Percentiles rank a stretch among this genome's conserved stretches.
phyloP scores from a whole-genome alignment of 2,329 filamentous ascomycete species.

The Colletotrichum tanaceti region DNA sequence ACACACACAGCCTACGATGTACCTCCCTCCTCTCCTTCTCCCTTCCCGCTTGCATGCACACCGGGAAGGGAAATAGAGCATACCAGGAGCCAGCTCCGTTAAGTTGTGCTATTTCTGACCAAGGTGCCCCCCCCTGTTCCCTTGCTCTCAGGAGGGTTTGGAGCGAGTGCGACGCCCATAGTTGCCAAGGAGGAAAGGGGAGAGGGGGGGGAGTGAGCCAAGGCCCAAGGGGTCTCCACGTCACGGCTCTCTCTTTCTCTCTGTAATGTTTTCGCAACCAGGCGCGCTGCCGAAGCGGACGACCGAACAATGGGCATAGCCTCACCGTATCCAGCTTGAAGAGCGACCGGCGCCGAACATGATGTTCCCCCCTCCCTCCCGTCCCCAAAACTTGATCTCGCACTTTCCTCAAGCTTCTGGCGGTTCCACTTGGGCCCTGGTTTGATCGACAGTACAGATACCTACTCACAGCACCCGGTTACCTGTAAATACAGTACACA shows the following conservation, averaged over 20 bases:
- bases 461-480: not conserved
- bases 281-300: not conserved
- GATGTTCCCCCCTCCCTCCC: not conserved
- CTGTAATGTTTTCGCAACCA: not conserved
- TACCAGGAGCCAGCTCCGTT: conserved; percentile 24
- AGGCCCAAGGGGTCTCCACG: conserved; percentile 28
- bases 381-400: not conserved
- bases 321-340: conserved; percentile 29
- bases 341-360: not conserved
- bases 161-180: conserved; percentile 33
- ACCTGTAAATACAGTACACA: too few relatives aligned
- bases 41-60: not conserved
- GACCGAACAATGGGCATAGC: conserved; percentile 1
- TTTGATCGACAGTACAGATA: conserved; percentile 24
- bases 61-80: too few relatives aligned
- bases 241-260: not conserved
- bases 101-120: not conserved
- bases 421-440: conserved; percentile 1
- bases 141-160: conserved; percentile 20
- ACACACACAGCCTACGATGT: not conserved
- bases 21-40: too few relatives aligned
- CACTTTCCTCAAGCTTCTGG: conserved; percentile 34
- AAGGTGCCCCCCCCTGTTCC: not conserved
- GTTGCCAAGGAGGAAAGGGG: conserved; percentile 28
- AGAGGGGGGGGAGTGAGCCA: conserved; percentile 7